Percentiles rank a stretch among this genome's conserved stretches.
Evolutionary conservation across 140 eudicot species (phyloP).

Genomic region (Oenanthe javanica): DNA sequence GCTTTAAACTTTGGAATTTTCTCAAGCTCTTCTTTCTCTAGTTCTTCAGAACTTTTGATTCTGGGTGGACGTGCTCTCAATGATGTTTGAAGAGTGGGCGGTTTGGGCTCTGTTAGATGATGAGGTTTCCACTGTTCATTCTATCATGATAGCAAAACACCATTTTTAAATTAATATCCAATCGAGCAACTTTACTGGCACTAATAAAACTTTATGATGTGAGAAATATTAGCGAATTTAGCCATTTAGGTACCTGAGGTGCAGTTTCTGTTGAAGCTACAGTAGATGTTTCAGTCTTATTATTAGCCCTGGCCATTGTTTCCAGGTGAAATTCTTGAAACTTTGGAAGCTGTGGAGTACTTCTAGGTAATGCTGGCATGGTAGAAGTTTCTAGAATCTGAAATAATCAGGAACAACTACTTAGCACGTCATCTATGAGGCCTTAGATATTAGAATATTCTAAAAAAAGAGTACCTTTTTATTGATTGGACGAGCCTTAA

Average conservation of each 20-base stretch:
- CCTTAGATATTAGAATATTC: not conserved
- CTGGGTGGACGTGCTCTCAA: slow-evolving; percentile 76
- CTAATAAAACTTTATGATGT: not conserved
- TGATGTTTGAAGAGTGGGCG: slow-evolving; percentile 69
- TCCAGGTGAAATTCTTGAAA: slow-evolving; percentile 89
- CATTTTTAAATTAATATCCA: not conserved
- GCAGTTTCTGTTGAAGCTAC: slow-evolving; percentile 60
- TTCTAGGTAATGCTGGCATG: slow-evolving; percentile 61
- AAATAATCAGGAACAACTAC: not conserved
- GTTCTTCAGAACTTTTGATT: slow-evolving; percentile 59
- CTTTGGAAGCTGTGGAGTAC: slow-evolving; percentile 69
- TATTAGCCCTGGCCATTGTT: slow-evolving; percentile 82
- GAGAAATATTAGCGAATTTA: not conserved
- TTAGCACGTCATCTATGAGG: not conserved
- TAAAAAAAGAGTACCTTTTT: slow-evolving; percentile 41
- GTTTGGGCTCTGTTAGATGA: slow-evolving; percentile 59
- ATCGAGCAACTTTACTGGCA: not conserved
- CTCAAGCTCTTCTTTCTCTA: slow-evolving; percentile 75
- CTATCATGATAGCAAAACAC: slow-evolving; percentile 19
- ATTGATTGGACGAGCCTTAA: slow-evolving; percentile 85
- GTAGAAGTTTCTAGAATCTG: slow-evolving; percentile 81
- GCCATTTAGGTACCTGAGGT: slow-evolving; percentile 29
- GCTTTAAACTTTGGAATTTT: slow-evolving; percentile 88
- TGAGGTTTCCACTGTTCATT: slow-evolving; percentile 56
- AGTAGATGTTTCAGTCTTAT: slow-evolving; percentile 60